Percentiles rank a stretch among this genome's conserved stretches.
Evolutionary conservation across 2,329 filamentous ascomycete genomes (phyloP).

Genomic region (Metarhizium guizhouense): DNA sequence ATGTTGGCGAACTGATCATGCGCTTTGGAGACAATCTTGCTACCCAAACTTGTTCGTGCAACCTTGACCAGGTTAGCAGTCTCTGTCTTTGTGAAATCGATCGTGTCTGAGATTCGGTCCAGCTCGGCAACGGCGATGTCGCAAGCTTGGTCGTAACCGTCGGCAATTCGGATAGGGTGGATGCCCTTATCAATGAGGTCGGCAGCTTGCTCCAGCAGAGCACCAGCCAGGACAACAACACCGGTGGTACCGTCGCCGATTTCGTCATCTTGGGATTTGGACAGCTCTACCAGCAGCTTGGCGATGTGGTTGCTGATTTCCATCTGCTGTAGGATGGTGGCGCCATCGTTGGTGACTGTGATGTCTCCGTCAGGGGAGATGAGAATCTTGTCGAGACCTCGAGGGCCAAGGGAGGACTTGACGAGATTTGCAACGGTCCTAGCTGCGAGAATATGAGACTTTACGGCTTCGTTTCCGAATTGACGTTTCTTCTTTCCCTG

Average conservation of each 20-base stretch:
- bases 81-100: slow-evolving; percentile 73
- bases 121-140: slow-evolving; percentile 91
- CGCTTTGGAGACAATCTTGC: slow-evolving; percentile 98
- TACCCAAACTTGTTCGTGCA: slow-evolving; percentile 89
- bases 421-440: slow-evolving; percentile 95
- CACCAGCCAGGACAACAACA: slow-evolving; percentile 91
- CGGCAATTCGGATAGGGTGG: slow-evolving; percentile 95
- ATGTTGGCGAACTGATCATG: slow-evolving; percentile 98
- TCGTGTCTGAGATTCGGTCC: slow-evolving; percentile 85
- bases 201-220: slow-evolving; percentile 89
- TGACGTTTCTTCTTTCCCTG: slow-evolving; percentile 97
- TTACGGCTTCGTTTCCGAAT: slow-evolving; percentile 94
- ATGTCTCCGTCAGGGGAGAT: slow-evolving; percentile 98
- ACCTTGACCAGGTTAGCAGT: slow-evolving; percentile 87
- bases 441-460: slow-evolving; percentile 94
- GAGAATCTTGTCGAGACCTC: slow-evolving; percentile 96
- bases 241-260: slow-evolving; percentile 98
- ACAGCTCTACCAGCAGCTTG: slow-evolving; percentile 91
- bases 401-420: slow-evolving; percentile 90
- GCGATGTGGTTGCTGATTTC: slow-evolving; percentile 98
- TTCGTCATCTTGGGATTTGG: slow-evolving; percentile 97
- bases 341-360: slow-evolving; percentile 97
- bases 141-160: slow-evolving; percentile 95
- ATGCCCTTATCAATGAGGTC: slow-evolving; percentile 99
- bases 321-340: slow-evolving; percentile 96